Evolutionary conservation across 169 alveolate species (phyloP).

Genomic region (Plasmodium cynomolgi): DNA sequence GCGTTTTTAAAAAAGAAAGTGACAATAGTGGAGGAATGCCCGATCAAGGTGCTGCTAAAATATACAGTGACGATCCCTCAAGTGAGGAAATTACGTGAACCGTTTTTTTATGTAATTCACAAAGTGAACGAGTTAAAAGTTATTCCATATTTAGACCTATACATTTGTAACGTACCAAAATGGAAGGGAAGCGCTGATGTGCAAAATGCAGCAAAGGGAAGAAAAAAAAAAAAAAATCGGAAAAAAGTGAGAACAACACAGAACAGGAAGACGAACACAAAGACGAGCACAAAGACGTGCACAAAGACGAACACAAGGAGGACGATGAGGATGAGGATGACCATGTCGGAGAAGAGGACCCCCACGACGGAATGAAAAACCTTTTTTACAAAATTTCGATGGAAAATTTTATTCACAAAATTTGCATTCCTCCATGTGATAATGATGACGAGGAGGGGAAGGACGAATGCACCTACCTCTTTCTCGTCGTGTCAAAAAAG

Average conservation of each 20-base stretch:
- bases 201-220: constrained; percentile 1
- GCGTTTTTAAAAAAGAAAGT: constrained; percentile 4
- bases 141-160: constrained; percentile 19
- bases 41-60: constrained; percentile 46
- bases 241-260: neutral
- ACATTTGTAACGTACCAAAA: constrained; percentile 20
- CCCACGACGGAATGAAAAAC: neutral
- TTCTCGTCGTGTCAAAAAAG: constrained; percentile 31
- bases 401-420: constrained; percentile 18
- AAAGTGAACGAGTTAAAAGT: constrained; percentile 40
- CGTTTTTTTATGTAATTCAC: constrained; percentile 32
- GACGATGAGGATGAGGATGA: neutral
- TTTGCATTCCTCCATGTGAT: neutral
- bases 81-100: neutral
- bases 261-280: neutral
- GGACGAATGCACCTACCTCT: constrained; percentile 20
- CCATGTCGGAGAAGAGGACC: neutral
- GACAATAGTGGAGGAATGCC: neutral
- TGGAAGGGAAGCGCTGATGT: neutral
- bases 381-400: constrained; percentile 29
- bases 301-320: neutral
- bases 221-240: constrained; percentile 10
- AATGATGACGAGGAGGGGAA: neutral
- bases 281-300: neutral
- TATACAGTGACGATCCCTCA: constrained; percentile 23